Base-by-base conservation (phyloP, 768 basidiomycete species). In the Boletus edulis region DNA sequence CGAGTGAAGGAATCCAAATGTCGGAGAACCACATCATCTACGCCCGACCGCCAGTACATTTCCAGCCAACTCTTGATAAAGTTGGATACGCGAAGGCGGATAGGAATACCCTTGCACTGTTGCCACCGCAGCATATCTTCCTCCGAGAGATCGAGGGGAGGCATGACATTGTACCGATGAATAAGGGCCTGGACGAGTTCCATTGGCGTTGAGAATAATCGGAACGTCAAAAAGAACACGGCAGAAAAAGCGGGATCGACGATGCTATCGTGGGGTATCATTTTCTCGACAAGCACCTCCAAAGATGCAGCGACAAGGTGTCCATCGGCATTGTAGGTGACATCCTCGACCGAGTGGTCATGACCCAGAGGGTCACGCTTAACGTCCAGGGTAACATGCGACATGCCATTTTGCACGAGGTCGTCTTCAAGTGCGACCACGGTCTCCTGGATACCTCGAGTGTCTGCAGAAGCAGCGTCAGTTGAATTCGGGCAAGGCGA, bases 21-120 rank as follows among this genome's bases (percentile, higher is more conserved):
- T 17, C 77, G 76, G 40, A 91, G 73, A 17, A 87, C 85, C 9
- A 75, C 75, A 55, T 84, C 81, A 68, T 98, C 97, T 11, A 81
- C 76, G 1, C 80, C 79, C n/a, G 83, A 69, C 8, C 87, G 80
- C 95, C 96, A 98, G 71, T 96, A 87, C 58, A 78, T 76, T 69
- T 98, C 95, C 48, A 97, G 78, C 97, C 97, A 99, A 12, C 80
- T 79, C 76, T 95, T 98, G 75, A 98, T 81, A 67, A 98, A 86
- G 69, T 96, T 96, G 43, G 89, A 89, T 38, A 98, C 87, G 32
- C 97, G 83, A 52, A 98, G 74, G 40, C 96, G 89, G 39, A 98
- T 87, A 8, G 96, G 94, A 5, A 91, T 81, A 20, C 89, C 89
- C 73, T 97, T 98, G 49, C 81, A 78, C 61, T 93, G 87, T 63